These are phyloP conservation scores for Phytophthora multivora DNA, from an alignment of 352 stramenopile genomes.

Conservation along the genomic window DNA sequence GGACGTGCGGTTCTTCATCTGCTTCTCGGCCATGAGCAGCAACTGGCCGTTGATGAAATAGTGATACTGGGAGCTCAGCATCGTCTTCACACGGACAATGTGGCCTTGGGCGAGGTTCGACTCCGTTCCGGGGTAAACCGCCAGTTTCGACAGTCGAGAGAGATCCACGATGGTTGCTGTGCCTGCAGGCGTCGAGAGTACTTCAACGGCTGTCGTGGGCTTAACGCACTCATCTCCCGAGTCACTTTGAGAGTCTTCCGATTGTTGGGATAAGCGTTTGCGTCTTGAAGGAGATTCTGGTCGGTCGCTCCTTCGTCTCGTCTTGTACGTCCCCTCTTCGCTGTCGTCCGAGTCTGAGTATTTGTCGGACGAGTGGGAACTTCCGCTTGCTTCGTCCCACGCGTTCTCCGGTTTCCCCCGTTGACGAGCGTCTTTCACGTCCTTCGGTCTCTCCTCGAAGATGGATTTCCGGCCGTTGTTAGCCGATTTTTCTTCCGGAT, in stretches of 20 bases:
- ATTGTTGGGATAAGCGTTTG: slow-evolving; percentile 32
- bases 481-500: slow-evolving; percentile 2
- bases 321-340: slow-evolving; percentile 24
- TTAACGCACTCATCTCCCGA: slow-evolving; percentile 48
- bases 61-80: slow-evolving; percentile 66
- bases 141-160: slow-evolving; percentile 77
- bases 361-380: slow-evolving; percentile 24
- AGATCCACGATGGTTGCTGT: slow-evolving; percentile 45
- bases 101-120: slow-evolving; percentile 50
- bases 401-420: slow-evolving; percentile 37
- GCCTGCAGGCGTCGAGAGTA: slow-evolving; percentile 4
- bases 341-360: slow-evolving; percentile 31
- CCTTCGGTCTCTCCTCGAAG: slow-evolving; percentile 29
- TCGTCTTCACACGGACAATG: slow-evolving; percentile 56
- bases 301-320: slow-evolving; percentile 8
- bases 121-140: slow-evolving; percentile 63
- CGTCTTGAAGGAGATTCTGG: slow-evolving; percentile 37
- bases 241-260: slow-evolving; percentile 50
- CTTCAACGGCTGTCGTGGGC: slow-evolving; percentile 5
- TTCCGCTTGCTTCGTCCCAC: slow-evolving; percentile 42
- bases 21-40: slow-evolving; percentile 69
- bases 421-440: slow-evolving; percentile 9
- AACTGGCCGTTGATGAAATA: slow-evolving; percentile 67
- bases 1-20: slow-evolving; percentile 74
- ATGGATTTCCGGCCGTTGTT: slow-evolving; percentile 7